Evolutionary conservation across 306 rosid species (phyloP).

Genomic region (Vicia villosa): DNA sequence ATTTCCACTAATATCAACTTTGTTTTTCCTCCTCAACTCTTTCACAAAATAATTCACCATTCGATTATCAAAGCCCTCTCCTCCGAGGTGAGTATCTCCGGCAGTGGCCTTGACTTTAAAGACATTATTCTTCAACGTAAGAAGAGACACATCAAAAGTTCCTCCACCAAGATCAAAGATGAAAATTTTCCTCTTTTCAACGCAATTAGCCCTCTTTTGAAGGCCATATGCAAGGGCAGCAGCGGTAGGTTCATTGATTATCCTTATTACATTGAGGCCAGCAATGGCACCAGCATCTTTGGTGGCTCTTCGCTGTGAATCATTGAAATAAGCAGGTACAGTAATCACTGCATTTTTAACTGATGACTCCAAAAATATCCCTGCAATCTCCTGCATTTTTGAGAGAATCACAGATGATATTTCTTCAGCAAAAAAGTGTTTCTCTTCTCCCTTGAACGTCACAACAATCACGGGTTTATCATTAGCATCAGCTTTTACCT

Average conservation of each 20-base stretch:
- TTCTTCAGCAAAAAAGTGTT: background rate
- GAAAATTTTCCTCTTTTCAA: too few species aligned
- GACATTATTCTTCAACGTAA: background rate
- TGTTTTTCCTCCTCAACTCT: background rate
- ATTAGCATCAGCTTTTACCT: background rate
- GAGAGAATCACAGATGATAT: conserved; percentile 59
- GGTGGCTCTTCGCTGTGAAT: background rate
- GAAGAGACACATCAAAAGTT: too few species aligned
- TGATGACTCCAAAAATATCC: background rate
- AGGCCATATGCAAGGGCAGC: too few species aligned
- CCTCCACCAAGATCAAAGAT: too few species aligned
- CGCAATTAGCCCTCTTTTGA: too few species aligned
- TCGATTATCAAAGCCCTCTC: conserved; percentile 11
- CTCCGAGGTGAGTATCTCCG: background rate
- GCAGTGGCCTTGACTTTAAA: conserved; percentile 12
- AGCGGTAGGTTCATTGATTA: too few species aligned
- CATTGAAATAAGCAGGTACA: background rate
- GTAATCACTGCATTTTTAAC: conserved; percentile 4
- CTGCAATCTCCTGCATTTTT: conserved; percentile 55
- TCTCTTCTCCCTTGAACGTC: background rate
- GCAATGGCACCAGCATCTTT: too few species aligned
- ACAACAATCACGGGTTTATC: background rate
- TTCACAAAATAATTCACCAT: background rate
- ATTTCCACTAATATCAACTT: background rate
- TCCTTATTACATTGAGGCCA: too few species aligned